These are phyloP conservation scores for Cyclotella kingstonii DNA, from an alignment of 108 stramenopile genomes.

Conservation along the genomic window DNA sequence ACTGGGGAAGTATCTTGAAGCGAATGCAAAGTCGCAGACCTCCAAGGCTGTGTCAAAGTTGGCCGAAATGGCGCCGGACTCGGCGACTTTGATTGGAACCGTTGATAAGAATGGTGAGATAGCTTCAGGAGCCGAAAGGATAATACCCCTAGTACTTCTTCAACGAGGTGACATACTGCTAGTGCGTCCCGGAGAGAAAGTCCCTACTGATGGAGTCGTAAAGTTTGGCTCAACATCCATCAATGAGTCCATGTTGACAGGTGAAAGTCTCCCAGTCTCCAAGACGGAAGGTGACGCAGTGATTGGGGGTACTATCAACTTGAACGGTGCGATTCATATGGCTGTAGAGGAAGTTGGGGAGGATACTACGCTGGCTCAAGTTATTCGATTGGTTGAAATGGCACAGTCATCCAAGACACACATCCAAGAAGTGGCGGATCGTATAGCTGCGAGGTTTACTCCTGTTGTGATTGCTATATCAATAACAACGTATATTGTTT, in stretches of 20 bases:
- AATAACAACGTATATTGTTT: constrained; percentile 59
- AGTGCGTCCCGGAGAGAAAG: constrained; percentile 68
- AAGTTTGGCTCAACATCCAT: constrained; percentile 72
- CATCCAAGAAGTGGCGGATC: constrained; percentile 82
- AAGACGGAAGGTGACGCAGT: constrained; percentile 54
- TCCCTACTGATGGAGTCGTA: constrained; percentile 84
- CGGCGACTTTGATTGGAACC: constrained; percentile 46
- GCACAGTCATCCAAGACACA: constrained; percentile 81
- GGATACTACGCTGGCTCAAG: constrained; percentile 68
- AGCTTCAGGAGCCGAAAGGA: constrained; percentile 19
- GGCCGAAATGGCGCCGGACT: constrained; percentile 47
- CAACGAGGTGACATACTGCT: constrained; percentile 69
- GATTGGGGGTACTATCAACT: constrained; percentile 67
- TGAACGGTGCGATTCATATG: constrained; percentile 46
- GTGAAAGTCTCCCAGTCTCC: constrained; percentile 66
- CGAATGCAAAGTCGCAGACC: constrained; percentile 41
- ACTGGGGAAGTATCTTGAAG: constrained; percentile 80
- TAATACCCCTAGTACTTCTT: constrained; percentile 37
- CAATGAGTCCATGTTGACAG: constrained; percentile 86
- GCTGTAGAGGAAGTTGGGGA: constrained; percentile 55
- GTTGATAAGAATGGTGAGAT: constrained; percentile 11
- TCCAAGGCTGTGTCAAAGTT: constrained; percentile 46
- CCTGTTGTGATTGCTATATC: constrained; percentile 66
- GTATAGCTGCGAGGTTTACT: constrained; percentile 63
- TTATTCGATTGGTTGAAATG: constrained; percentile 74